Conservation (phyloP, 441 rosid species). For the Erodium chrysanthum region DNA sequence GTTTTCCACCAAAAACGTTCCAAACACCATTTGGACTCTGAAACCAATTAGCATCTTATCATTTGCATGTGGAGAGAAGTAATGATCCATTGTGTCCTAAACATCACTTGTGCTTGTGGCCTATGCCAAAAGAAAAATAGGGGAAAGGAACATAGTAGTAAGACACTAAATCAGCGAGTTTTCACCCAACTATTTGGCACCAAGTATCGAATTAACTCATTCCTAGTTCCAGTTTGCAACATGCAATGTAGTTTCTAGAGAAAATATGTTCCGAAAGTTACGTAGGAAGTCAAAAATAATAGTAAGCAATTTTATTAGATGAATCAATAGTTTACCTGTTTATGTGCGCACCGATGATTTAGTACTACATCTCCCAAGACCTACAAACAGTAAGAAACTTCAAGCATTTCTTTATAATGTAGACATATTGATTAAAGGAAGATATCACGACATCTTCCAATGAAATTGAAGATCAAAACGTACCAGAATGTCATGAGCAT, state of each 20-base stretch:
- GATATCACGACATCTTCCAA: neutral
- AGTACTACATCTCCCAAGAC: constrained; percentile 46
- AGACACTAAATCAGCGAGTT: neutral
- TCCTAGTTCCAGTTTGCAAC: neutral
- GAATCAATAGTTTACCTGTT: constrained; percentile 27
- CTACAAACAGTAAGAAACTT: constrained; percentile 15
- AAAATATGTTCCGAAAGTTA: neutral
- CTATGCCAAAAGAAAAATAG: too few relatives aligned
- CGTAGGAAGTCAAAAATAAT: neutral
- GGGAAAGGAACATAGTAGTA: neutral
- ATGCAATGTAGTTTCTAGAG: neutral
- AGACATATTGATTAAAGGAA: neutral
- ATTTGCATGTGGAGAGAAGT: too few relatives aligned
- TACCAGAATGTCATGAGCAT: constrained; percentile 39
- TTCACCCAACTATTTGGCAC: neutral
- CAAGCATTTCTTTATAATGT: constrained; percentile 1
- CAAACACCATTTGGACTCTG: constrained; percentile 49
- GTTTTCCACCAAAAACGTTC: constrained; percentile 45
- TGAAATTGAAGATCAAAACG: constrained; percentile 11
- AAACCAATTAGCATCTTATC: constrained; percentile 10
- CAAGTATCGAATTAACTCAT: neutral
- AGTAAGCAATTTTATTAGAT: neutral
- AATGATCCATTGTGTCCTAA: neutral
- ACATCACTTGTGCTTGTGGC: neutral
- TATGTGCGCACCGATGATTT: constrained; percentile 46